Base-by-base conservation (phyloP, 495 filamentous ascomycete genomes). In the Alectoria sarmentosa region DNA sequence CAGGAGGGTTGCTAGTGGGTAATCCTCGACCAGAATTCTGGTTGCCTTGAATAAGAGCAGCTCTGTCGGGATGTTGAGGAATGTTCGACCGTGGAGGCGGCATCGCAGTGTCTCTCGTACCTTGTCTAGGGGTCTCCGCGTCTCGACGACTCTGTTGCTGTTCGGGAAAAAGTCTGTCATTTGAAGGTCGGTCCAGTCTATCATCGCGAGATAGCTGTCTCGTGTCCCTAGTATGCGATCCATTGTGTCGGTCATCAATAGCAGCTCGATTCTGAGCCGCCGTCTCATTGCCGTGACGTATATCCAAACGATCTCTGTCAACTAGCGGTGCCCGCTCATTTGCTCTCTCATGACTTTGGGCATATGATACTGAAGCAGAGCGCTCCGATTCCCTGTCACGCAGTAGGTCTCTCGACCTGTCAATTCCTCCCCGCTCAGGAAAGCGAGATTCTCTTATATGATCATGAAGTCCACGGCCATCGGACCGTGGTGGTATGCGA, bases 31-130 rank as follows among this genome's bases (percentile, higher is more conserved):
- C 65, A 19, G 65, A n/a, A n/a, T 48, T 65, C 48, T 67, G 63
- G 37, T 56, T 56, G 21, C 70, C 68, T 9, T 69, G 70, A 32
- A 72, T 72, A 28, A 72, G 61, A 55, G 70, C 68, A 46, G 69
- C 69, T 41, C 69, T 65, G 39, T 68, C 69, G 9, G 65, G 65
- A 56, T 70, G 68, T 56, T 70, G 68, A 49, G 64, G 44, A 37
- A 67, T 65, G 15, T 57, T 66, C 8, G 65, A 64, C 23, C 57
- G 56, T 36, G 70, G 68, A 44, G 70, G 70, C 36, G 61, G 58
- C 66, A 70, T 69, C 10, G 63, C 52, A 9, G 57, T 39, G 10
- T 72, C 68, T 46, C 68, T 66, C 1, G 42, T n/a, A n/a, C 60
- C 42, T 26, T 61, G 60, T 49, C 28, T 64, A 32, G 63, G 28